Conservation (phyloP, 257 asterid genomes). For the Fraxinus cuspidata region DNA sequence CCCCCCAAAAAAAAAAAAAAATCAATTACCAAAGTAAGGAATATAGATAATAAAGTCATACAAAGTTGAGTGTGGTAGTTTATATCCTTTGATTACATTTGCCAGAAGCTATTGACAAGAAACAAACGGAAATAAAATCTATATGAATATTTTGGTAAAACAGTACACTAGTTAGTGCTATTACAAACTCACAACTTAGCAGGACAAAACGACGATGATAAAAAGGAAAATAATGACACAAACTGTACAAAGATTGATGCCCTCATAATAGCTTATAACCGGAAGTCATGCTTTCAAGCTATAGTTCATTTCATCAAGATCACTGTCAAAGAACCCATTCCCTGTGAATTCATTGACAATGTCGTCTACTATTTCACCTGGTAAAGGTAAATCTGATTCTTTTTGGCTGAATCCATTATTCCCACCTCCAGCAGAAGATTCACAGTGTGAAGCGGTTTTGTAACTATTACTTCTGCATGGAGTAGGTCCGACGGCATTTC, state of each 20-base stretch:
- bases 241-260: slow-evolving; percentile 47
- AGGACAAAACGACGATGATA: background rate
- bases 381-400: slow-evolving; percentile 46
- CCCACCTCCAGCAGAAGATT: slow-evolving; percentile 32
- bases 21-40: background rate
- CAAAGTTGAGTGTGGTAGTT: background rate
- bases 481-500: slow-evolving; percentile 28
- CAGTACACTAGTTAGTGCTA: slow-evolving; percentile 24
- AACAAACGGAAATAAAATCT: slow-evolving; percentile 24
- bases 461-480: slow-evolving; percentile 68
- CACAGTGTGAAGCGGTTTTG: slow-evolving; percentile 54
- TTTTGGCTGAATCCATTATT: slow-evolving; percentile 40
- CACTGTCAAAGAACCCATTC: slow-evolving; percentile 65
- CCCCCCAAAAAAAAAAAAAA: too few relatives aligned
- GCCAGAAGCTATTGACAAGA: slow-evolving; percentile 26
- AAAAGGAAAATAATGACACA: slow-evolving; percentile 18
- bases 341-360: slow-evolving; percentile 67
- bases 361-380: slow-evolving; percentile 63
- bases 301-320: slow-evolving; percentile 76
- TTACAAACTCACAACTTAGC: slow-evolving; percentile 27
- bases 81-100: slow-evolving; percentile 50
- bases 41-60: background rate
- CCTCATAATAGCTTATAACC: slow-evolving; percentile 15
- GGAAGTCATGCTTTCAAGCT: slow-evolving; percentile 57
- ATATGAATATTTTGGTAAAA: slow-evolving; percentile 4